Conservation (phyloP, 1,284 basidiomycete genomes). For the Mixia osmundae region DNA sequence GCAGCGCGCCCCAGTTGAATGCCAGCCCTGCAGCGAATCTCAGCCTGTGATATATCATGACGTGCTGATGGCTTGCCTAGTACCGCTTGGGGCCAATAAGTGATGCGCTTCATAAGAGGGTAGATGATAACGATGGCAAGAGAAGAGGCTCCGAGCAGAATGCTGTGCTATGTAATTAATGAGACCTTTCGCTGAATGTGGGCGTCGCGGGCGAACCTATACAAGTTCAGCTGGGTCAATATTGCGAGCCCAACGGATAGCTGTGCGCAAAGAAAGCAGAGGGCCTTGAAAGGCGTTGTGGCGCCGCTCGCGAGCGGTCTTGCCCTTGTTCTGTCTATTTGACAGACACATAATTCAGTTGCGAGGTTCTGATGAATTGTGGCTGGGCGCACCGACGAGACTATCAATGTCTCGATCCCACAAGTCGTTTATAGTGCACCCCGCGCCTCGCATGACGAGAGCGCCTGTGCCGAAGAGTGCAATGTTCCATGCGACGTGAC, state of each 20-base stretch:
- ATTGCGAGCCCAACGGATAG: constrained; percentile 66
- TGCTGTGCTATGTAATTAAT: constrained; percentile 30
- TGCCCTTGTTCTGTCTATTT: constrained; percentile 35
- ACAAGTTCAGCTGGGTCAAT: constrained; percentile 76
- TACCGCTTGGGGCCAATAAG: constrained; percentile 87
- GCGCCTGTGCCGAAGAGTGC: constrained; percentile 73
- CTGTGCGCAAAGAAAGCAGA: constrained; percentile 63
- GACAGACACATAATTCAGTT: too few relatives aligned
- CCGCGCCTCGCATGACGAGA: constrained; percentile 87
- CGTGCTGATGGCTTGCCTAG: constrained; percentile 37
- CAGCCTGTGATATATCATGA: constrained; percentile 2
- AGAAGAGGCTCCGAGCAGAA: constrained; percentile 71
- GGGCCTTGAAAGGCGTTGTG: constrained; percentile 48
- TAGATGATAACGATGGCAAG: constrained; percentile 69
- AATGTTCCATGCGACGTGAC: constrained; percentile 46
- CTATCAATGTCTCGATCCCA: constrained; percentile 86
- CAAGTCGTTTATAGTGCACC: constrained; percentile 97
- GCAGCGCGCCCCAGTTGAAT: constrained; percentile 91
- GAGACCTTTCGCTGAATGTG: not conserved
- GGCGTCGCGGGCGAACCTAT: constrained; percentile 37
- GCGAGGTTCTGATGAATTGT: not conserved
- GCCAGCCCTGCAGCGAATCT: constrained; percentile 39
- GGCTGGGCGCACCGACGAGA: constrained; percentile 46
- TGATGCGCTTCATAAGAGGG: constrained; percentile 92
- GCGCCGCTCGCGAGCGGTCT: constrained; percentile 60